Conservation (phyloP, 2,329 filamentous ascomycete genomes). For the Podosphaera fusca region DNA sequence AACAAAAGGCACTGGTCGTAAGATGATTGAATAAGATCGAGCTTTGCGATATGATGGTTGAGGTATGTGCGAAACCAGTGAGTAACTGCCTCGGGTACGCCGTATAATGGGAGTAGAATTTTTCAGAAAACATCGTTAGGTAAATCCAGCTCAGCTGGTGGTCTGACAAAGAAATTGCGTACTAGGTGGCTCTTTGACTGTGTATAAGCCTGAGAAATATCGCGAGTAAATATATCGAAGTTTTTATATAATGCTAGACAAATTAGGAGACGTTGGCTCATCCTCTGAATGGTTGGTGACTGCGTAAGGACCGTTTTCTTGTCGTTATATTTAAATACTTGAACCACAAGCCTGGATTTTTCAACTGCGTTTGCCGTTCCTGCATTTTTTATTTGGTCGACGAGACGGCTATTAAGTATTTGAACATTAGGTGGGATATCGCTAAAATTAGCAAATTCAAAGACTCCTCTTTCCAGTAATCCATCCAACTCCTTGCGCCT, state of each 20-base stretch:
- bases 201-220: not conserved
- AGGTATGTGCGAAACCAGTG: not conserved
- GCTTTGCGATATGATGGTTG: not conserved
- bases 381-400: constrained; percentile 5
- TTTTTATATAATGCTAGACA: constrained; percentile 1
- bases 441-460: not conserved
- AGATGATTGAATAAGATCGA: not conserved
- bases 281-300: constrained; percentile 4
- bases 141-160: not conserved
- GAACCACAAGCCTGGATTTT: constrained; percentile 1
- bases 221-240: not conserved
- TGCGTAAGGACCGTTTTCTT: constrained; percentile 4
- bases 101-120: not conserved
- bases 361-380: constrained; percentile 1
- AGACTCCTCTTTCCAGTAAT: not conserved
- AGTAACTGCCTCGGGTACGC: not conserved
- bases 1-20: not conserved
- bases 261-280: constrained; percentile 3
- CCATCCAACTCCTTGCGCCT: not conserved
- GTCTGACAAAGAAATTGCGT: not conserved
- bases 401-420: constrained; percentile 4
- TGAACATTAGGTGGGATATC: not conserved
- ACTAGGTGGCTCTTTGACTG: not conserved
- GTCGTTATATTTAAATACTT: constrained; percentile 4
- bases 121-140: not conserved